Evolutionary conservation across 2,329 filamentous ascomycete species (phyloP).

Genomic region (Aspergillus clavatus): DNA sequence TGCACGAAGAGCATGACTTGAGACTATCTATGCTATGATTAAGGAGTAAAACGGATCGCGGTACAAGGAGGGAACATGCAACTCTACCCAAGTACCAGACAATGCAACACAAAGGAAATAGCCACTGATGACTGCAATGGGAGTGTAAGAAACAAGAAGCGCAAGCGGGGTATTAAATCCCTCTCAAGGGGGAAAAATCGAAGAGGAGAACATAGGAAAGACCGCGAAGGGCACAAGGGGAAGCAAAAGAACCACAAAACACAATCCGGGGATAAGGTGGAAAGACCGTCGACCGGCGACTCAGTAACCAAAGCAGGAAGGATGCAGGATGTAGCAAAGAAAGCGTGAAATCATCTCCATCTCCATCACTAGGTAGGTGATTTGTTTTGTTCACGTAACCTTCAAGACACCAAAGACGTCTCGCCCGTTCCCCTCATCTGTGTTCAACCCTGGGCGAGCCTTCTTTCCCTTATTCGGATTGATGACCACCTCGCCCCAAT

Average conservation of each 20-base stretch:
- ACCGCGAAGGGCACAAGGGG: conserved; percentile 5
- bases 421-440: conserved; percentile 18
- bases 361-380: neutral
- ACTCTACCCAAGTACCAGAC: neutral
- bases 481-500: conserved; percentile 43
- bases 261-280: conserved; percentile 7
- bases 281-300: conserved; percentile 28
- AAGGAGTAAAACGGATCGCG: neutral
- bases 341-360: conserved; percentile 11
- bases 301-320: conserved; percentile 14
- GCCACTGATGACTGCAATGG: neutral
- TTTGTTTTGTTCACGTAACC: conserved; percentile 26
- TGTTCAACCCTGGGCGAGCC: conserved; percentile 22
- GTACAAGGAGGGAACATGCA: neutral
- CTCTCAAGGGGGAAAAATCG: conserved; percentile 1
- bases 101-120: conserved; percentile 2
- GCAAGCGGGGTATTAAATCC: neutral
- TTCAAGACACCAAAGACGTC: conserved; percentile 41
- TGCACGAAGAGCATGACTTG: no score
- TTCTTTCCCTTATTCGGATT: conserved; percentile 34
- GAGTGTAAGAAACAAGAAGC: conserved; percentile 5
- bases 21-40: no score
- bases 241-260: conserved; percentile 10
- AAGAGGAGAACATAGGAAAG: no score
- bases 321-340: conserved; percentile 7